Base-by-base conservation (phyloP, 352 stramenopile species). In the Phytophthora hybrid region DNA sequence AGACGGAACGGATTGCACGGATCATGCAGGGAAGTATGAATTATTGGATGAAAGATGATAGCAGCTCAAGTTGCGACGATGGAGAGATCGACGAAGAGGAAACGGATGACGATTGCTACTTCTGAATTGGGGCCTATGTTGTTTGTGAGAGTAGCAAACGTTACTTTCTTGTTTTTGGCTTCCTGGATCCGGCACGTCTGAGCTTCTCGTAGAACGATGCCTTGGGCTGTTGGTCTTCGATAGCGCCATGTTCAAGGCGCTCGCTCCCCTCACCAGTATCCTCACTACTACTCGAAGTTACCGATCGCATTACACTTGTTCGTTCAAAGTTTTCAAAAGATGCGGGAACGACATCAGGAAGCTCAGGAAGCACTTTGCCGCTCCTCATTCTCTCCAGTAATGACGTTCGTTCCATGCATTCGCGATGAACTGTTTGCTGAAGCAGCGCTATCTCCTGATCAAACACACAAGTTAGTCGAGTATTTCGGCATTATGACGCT, bases 121-220 rank as follows among this genome's bases (percentile, higher is more conserved):
- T 79, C 52, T 82, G 60, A 79, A 29, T 21, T 19, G 1, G 52
- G 34, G 10, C 18, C 7, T 37, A 8, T 16, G 29, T 4, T 6
- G 19, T 13, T 41, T 16, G 2, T 32, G 2, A 34, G 59, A 31
- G 5, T 44, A 6, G 19, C 18, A 13, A 14, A 21, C 18, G 8
- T 71, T 81, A 89, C 62, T 83, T 79, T 70, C 77, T 81, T 8
- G 63, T 62, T 60, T 89, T 91, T 5, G 74, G 44, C 63, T 90
- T 92, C 13, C 83, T 79, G 57, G 84, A 80, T 2, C 87, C 85
- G 18, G 84, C 69, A 55, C 83, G 80, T 19, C 89, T 81, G 13
- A 95, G 73, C 51, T 93, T 90, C 51, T 95, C 89, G 66, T 95
- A 95, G 18, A 95, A 88, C 5, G 89, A 93, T 8, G 87, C 86